phyloP scores from a whole-genome alignment of 202 grass and related monocot genomes.

The Panicum virgatum region DNA sequence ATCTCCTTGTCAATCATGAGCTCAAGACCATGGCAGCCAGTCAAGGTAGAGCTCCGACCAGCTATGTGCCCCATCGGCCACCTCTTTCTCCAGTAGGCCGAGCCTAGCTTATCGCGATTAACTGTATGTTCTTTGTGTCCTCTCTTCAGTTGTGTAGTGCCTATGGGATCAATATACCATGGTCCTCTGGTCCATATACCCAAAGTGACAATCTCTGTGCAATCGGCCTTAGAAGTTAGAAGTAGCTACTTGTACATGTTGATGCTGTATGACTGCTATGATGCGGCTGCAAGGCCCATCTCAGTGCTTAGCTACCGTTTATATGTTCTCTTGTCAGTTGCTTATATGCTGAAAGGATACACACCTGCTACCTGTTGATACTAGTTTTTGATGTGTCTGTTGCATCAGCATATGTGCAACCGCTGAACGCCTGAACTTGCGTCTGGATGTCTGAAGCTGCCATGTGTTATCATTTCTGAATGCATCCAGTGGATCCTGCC shows the following conservation, averaged over 20 bases:
- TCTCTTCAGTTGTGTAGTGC: conserved; percentile 16
- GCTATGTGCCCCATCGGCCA: conserved; percentile 74
- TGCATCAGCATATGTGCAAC: not conserved
- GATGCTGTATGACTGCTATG: conserved; percentile 40
- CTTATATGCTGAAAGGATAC: not conserved
- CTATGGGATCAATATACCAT: conserved; percentile 35
- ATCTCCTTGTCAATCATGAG: conserved; percentile 44
- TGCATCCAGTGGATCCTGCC: not conserved
- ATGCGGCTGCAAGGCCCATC: conserved; percentile 61
- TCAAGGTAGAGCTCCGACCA: conserved; percentile 47
- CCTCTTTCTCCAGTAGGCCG: conserved; percentile 90
- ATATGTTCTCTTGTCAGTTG: not conserved
- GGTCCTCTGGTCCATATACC: conserved; percentile 32
- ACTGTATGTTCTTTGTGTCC: conserved; percentile 41
- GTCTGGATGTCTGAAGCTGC: not conserved
- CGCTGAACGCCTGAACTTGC: not conserved
- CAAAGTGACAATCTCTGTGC: conserved; percentile 35
- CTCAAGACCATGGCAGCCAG: conserved; percentile 33
- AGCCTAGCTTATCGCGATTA: conserved; percentile 50
- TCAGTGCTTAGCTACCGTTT: conserved; percentile 37
- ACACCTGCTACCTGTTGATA: not conserved
- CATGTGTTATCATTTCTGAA: not conserved
- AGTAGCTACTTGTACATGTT: conserved; percentile 50
- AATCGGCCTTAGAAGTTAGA: conserved; percentile 34
- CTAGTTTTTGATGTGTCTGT: not conserved